Conservation (phyloP, 192 early-diverging fungal species). For the Diversispora epigaea region DNA sequence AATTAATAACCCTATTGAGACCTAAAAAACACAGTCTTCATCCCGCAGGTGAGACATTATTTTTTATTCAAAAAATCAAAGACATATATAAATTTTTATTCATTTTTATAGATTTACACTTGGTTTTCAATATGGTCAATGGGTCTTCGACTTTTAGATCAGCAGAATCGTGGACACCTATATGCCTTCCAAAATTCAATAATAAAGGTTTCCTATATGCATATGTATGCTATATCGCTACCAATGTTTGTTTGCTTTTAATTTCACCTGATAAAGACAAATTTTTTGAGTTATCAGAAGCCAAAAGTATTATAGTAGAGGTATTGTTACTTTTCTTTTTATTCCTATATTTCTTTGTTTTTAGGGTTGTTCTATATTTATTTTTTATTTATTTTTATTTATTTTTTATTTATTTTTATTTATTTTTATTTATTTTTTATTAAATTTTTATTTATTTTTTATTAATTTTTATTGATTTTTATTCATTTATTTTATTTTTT, state of each 20-base stretch:
- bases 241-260: constrained; percentile 70
- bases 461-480: too few relatives aligned
- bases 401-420: too few relatives aligned
- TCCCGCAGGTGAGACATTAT: constrained; percentile 52
- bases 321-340: constrained; percentile 38
- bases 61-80: too few relatives aligned
- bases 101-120: constrained; percentile 60
- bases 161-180: constrained; percentile 90
- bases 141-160: constrained; percentile 73
- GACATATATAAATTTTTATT: neutral
- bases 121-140: constrained; percentile 79
- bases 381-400: neutral
- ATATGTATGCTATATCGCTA: constrained; percentile 78
- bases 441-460: too few relatives aligned
- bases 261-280: constrained; percentile 80
- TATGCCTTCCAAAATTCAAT: constrained; percentile 93
- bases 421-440: too few relatives aligned
- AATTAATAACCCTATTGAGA: constrained; percentile 72
- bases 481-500: too few relatives aligned
- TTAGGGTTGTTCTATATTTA: neutral
- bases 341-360: constrained; percentile 30
- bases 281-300: constrained; percentile 77
- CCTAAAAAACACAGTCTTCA: constrained; percentile 79
- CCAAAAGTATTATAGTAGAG: constrained; percentile 63
- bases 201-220: constrained; percentile 83